phyloP scores from a whole-genome alignment of 352 stramenopile genomes.

The Globisporangium nagaii region DNA sequence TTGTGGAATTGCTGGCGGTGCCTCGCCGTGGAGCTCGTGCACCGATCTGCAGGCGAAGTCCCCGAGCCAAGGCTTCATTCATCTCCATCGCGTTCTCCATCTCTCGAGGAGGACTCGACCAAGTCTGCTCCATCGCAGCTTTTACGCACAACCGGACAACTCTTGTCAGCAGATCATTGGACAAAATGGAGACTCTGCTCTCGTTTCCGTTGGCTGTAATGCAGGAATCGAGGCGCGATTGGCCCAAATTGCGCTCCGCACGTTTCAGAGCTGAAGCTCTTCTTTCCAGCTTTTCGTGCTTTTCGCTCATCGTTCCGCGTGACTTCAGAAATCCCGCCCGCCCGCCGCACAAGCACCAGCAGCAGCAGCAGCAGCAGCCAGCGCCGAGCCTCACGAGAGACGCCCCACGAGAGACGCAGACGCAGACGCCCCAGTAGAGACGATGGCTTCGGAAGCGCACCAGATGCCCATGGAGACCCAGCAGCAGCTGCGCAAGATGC shows the following conservation, averaged over 20 bases:
- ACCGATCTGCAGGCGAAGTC: too few relatives aligned
- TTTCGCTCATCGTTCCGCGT: not conserved
- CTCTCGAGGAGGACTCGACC: too few relatives aligned
- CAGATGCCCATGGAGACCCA: conserved; percentile 84
- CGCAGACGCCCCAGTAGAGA: not conserved
- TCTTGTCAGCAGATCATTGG: not conserved
- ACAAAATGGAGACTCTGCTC: not conserved
- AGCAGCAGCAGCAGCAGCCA: not conserved
- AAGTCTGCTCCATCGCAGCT: too few relatives aligned
- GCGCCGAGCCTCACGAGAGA: not conserved
- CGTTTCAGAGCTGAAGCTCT: conserved; percentile 1
- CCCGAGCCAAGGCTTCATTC: too few relatives aligned
- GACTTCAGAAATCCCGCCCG: conserved; percentile 3
- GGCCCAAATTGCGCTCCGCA: not conserved
- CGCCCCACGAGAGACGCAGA: not conserved
- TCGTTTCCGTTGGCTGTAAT: not conserved
- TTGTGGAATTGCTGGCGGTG: too few relatives aligned
- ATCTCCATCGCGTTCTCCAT: too few relatives aligned
- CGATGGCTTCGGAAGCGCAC: conserved; percentile 40
- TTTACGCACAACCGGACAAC: not conserved
- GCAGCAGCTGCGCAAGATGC: conserved; percentile 76
- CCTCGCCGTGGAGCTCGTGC: too few relatives aligned
- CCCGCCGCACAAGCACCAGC: not conserved
- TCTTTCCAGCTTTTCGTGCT: conserved; percentile 2
- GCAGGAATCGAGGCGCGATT: not conserved